Percentiles rank a stretch among this genome's conserved stretches.
Conservation (phyloP, 495 filamentous ascomycete genomes). For the Aspergillus ellipticus region DNA sequence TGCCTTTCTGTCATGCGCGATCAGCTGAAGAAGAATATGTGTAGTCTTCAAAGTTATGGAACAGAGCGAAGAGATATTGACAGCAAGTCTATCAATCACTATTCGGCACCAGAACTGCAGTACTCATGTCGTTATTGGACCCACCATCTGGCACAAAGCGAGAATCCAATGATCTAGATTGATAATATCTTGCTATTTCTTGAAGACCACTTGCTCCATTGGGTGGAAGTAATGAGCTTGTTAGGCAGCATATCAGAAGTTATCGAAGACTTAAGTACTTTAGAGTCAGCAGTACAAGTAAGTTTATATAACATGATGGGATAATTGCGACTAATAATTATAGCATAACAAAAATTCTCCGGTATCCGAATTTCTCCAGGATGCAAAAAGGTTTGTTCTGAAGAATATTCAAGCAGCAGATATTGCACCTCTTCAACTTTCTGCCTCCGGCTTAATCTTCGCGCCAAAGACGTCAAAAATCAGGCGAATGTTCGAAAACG, state of each 20-base stretch:
- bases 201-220: neutral
- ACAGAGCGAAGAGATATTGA: constrained; percentile 20
- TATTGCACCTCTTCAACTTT: constrained; percentile 5
- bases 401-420: neutral
- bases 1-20: constrained; percentile 32
- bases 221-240: neutral
- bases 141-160: too few relatives aligned
- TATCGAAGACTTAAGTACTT: neutral
- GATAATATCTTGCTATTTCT: neutral
- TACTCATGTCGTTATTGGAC: too few relatives aligned
- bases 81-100: constrained; percentile 11
- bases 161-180: too few relatives aligned
- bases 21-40: constrained; percentile 38
- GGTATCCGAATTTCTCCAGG: neutral
- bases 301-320: neutral
- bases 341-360: too few relatives aligned
- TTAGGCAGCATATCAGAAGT: neutral
- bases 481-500: neutral
- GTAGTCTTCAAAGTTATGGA: constrained; percentile 24
- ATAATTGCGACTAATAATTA: too few relatives aligned
- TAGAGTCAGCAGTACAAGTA: neutral
- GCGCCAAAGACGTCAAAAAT: neutral
- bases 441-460: neutral
- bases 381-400: neutral
- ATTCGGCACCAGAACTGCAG: too few relatives aligned